These are phyloP conservation scores for Arctium lappa DNA, from an alignment of 129 eudicot genomes.

Conservation along the genomic window DNA sequence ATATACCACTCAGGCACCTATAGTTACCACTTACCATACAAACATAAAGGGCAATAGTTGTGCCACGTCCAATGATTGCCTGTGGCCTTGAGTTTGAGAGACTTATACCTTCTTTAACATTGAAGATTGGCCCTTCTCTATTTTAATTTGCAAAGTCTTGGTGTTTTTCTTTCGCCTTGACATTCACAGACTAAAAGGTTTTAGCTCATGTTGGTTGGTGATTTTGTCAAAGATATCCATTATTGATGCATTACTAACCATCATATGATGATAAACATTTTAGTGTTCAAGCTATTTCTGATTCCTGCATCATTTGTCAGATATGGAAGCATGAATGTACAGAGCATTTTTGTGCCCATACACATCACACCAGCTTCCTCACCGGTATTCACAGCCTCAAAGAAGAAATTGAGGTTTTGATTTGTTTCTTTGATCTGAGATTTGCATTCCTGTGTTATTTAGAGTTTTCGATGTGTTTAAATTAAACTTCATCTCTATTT, in stretches of 20 bases:
- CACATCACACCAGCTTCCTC: constrained; percentile 94
- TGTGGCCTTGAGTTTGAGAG: background rate
- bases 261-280: no score
- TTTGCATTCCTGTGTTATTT: background rate
- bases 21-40: background rate
- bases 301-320: no score
- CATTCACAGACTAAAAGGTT: background rate
- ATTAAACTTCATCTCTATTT: background rate
- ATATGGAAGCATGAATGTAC: background rate
- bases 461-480: background rate
- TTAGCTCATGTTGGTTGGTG: background rate
- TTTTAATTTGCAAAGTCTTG: background rate
- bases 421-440: background rate
- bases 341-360: constrained; percentile 39
- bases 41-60: background rate
- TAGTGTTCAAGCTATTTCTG: no score
- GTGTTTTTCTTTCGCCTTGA: background rate
- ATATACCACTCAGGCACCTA: background rate
- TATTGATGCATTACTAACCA: no score
- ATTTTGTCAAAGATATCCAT: no score
- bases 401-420: constrained; percentile 87
- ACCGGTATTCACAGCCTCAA: constrained; percentile 88
- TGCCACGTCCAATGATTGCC: background rate
- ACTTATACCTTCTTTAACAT: no score
- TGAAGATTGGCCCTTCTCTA: background rate